A percentile compares a stretch with the other conserved stretches of the same genome.
phyloP scores from a whole-genome alignment of 768 basidiomycete species.

The Sutorius australiensis region DNA sequence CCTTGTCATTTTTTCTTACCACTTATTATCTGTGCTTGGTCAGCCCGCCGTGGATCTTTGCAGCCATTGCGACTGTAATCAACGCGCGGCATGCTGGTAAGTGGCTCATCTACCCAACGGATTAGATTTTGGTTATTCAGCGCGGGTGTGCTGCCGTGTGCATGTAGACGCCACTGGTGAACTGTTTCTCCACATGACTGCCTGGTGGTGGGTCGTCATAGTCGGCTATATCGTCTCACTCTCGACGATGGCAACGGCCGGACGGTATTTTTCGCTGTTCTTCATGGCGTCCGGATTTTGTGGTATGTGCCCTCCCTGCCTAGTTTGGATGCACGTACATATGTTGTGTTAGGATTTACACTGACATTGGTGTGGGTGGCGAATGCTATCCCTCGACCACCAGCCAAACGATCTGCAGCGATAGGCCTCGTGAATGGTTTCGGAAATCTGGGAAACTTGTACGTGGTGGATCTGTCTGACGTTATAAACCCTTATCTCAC shows the following conservation, averaged over 20 bases:
- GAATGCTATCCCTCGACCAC: slow-evolving; percentile 57
- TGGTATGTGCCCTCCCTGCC: slow-evolving; percentile 23
- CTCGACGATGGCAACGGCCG: slow-evolving; percentile 46
- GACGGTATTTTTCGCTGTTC: slow-evolving; percentile 59
- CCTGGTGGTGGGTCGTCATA: slow-evolving; percentile 57
- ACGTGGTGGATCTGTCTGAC: slow-evolving; percentile 11
- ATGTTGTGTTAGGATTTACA: slow-evolving; percentile 33
- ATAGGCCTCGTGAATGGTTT: slow-evolving; percentile 62
- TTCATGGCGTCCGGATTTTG: slow-evolving; percentile 57
- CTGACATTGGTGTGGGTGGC: slow-evolving; percentile 59
- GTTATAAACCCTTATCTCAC: too few relatives aligned
- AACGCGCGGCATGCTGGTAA: slow-evolving; percentile 56
- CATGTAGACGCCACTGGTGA: slow-evolving; percentile 42
- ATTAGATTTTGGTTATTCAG: too few relatives aligned
- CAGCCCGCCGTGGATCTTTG: slow-evolving; percentile 64
- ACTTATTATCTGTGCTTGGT: not conserved
- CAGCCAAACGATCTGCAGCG: slow-evolving; percentile 47
- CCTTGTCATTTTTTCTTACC: not conserved
- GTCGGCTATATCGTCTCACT: slow-evolving; percentile 58
- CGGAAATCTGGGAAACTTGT: slow-evolving; percentile 60
- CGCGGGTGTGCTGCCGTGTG: too few relatives aligned
- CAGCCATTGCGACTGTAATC: slow-evolving; percentile 44
- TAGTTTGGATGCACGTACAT: too few relatives aligned
- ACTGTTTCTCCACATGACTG: slow-evolving; percentile 57
- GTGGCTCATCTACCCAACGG: not conserved